Base-by-base conservation (phyloP, 2,329 filamentous ascomycete genomes). In the Cladosporium sp. region DNA sequence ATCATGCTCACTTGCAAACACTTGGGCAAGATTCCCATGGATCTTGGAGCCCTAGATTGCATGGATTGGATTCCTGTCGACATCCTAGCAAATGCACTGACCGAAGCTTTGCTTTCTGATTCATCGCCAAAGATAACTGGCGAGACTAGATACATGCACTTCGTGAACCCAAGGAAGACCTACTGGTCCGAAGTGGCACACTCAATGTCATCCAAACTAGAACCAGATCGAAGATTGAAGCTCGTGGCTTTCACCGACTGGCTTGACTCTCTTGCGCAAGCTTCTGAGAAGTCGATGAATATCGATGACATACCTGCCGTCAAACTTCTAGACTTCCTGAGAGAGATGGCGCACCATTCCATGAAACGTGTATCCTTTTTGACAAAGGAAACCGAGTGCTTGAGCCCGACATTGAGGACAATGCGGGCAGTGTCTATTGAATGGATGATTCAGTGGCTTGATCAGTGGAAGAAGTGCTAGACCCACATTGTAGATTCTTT, bases 31-130 rank as follows among this genome's bases (percentile, higher is more conserved):
- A 54, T 84, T 0, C 81, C 82, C 1, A 70, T 73, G 3, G 67
- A 72, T 4, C 68, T 83, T 5, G 78, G 78, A 1, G 32, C 70
- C 1, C 69, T 79, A 16, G 70, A 70, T 5, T 67, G 66, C 1
- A 72, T 83, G 5, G 78, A 82, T 60, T 84, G 81, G 81, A 67
- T 83, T 2, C 81, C 81, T 0, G 75, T 81, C 18, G 81, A 84
- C 58, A 34, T 77, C 0, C 72, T 80, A 4, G 76, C 78, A 1
- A 70, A 76, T 2, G 75, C 79, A 2, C 65, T 82, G 0, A 68
- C 77, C 10, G 77, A 79, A 26, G 13, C 34, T 11, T 18, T 30
- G 8, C 13, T 25, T 2, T 13, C 28, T 21, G 5, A 13, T n/a
- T 32, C 57, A 13, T 60, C 65, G 23, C 56, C 43, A 36, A 5